Conservation (phyloP, 1,139 yeast genomes). For the Debaryomyces psychrophilus region DNA sequence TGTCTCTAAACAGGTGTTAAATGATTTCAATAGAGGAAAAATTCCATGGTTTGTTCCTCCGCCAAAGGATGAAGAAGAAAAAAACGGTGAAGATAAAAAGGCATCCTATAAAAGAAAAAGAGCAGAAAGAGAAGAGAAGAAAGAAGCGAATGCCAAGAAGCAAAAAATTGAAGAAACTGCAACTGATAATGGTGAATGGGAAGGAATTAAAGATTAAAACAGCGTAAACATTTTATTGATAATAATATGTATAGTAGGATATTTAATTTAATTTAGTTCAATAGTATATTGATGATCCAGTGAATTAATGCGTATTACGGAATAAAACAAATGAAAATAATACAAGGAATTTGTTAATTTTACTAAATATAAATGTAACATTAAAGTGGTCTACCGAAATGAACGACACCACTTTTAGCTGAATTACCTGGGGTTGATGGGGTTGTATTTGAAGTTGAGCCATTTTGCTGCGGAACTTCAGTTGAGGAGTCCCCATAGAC, state of each 20-base stretch:
- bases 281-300: slow-evolving; percentile 1
- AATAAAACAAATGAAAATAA: not conserved
- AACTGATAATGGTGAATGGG: slow-evolving; percentile 23
- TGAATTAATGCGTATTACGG: slow-evolving; percentile 3
- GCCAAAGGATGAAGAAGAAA: slow-evolving; percentile 66
- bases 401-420: slow-evolving; percentile 31
- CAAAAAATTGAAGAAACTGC: slow-evolving; percentile 22
- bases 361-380: slow-evolving; percentile 3
- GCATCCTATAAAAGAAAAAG: slow-evolving; percentile 57
- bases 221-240: slow-evolving; percentile 7
- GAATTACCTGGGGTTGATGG: slow-evolving; percentile 30
- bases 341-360: not conserved
- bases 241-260: slow-evolving; percentile 14
- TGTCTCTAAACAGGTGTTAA: slow-evolving; percentile 85
- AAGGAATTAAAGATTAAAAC: slow-evolving; percentile 26
- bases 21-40: slow-evolving; percentile 95
- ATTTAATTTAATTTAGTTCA: slow-evolving; percentile 10
- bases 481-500: slow-evolving; percentile 15
- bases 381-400: slow-evolving; percentile 39
- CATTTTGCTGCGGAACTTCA: slow-evolving; percentile 16
- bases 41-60: slow-evolving; percentile 98
- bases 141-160: slow-evolving; percentile 18
- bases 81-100: slow-evolving; percentile 59
- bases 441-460: slow-evolving; percentile 16
- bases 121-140: slow-evolving; percentile 41